Evolutionary conservation across 306 rosid species (phyloP), one percentile per base, ranked within the genome.

Genomic region (Adenanthera pavonina): DNA sequence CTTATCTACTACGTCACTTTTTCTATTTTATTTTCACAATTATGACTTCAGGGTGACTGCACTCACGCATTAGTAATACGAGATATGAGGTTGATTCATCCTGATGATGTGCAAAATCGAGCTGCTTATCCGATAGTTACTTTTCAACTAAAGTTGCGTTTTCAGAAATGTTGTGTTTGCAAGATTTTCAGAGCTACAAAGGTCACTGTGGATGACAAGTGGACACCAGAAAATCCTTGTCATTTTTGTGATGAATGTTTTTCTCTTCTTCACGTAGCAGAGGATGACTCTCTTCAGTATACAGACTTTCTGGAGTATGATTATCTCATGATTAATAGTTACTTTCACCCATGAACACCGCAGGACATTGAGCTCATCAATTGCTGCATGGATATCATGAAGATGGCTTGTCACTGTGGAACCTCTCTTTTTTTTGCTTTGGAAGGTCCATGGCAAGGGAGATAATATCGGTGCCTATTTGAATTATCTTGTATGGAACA

Each of bases 31-130:
- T 13, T 62, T n/a, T 33, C 6, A 14, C 69, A 33, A 62, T n/a
- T n/a, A n/a, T n/a, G n/a, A 71, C 36, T 69, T 72, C 87, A 94
- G 98, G 97, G 97, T n/a, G 82, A 89, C 40, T 94, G 98, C 91
- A 90, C 82, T 20, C 98, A 94, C 53, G 86, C 92, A 44, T 33
- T 94, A 48, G 93, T 94, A 69, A 84, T 94, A 51, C 84, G 97
- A 84, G 98, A 94, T 80, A 91, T 94, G 97, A 90, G 98, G 84
- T 83, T 89, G 83, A 78, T 91, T 84, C 97, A 94, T 89, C 90
- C 89, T 0, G 90, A 90, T 69, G 98, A 94, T 69, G 86, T 89
- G 76, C 89, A 88, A 6, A 88, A 90, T 84, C 81, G 83, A 41
- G 89, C 86, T 59, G 91, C 80, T 33, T 94, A 92, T 84, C 98